phyloP scores from a whole-genome alignment of 2,329 filamentous ascomycete genomes.

The Fusarium sp. region DNA sequence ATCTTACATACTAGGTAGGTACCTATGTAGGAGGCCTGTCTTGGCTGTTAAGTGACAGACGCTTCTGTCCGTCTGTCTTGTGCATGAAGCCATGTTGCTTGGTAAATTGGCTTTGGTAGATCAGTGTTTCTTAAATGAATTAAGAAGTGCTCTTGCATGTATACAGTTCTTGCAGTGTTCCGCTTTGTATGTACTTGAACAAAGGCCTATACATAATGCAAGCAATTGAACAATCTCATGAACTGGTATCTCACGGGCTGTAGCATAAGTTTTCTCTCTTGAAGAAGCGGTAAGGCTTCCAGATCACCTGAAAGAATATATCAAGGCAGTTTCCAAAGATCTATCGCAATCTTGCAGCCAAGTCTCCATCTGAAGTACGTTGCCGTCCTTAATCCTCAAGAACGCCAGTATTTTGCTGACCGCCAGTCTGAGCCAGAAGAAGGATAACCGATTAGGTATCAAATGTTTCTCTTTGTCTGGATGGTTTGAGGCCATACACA shows the following conservation, averaged over 20 bases:
- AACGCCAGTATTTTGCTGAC: neutral
- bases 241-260: neutral
- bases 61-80: neutral
- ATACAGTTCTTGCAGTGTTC: neutral
- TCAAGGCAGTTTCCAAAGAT: neutral
- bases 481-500: neutral
- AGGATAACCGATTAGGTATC: neutral
- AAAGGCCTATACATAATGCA: neutral
- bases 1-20: neutral
- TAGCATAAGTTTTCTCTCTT: neutral
- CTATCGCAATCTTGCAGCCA: constrained; percentile 14
- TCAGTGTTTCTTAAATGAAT: no score
- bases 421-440: neutral
- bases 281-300: neutral
- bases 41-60: neutral
- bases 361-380: constrained; percentile 15
- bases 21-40: no score
- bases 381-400: constrained; percentile 5
- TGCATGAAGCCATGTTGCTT: neutral
- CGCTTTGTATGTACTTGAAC: neutral
- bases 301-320: neutral
- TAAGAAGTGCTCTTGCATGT: neutral
- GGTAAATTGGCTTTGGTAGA: neutral
- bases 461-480: neutral
- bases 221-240: neutral